Evolutionary conservation across 139 green algal genomes (phyloP).

Genomic region (Edaphochlamys debaryana): DNA sequence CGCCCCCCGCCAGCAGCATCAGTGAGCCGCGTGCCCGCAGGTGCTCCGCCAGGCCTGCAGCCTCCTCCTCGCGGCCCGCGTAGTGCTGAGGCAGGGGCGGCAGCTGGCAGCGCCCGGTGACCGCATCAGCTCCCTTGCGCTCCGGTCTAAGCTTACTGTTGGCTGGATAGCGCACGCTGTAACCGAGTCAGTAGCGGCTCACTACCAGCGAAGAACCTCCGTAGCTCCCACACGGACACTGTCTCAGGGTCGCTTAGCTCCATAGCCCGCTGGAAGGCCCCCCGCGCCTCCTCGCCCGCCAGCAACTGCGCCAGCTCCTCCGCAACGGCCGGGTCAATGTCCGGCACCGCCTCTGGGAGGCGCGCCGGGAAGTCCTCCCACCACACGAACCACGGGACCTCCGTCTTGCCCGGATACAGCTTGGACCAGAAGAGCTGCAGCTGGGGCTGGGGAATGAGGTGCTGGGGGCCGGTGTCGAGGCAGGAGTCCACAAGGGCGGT

Average conservation of each 20-base stretch:
- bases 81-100: too few relatives aligned
- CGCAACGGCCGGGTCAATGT: neutral
- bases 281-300: neutral
- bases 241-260: neutral
- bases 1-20: too few relatives aligned
- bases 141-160: too few relatives aligned
- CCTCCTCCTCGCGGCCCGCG: too few relatives aligned
- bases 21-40: too few relatives aligned
- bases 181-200: neutral
- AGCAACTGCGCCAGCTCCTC: neutral
- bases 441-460: constrained; percentile 9
- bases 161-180: too few relatives aligned
- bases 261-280: neutral
- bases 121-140: neutral
- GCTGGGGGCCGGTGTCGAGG: constrained; percentile 3
- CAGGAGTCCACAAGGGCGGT: neutral
- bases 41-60: too few relatives aligned
- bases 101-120: neutral
- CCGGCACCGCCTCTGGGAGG: neutral
- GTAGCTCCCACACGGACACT: neutral
- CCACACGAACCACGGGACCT: constrained; percentile 1
- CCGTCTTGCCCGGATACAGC: neutral
- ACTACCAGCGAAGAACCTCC: too few relatives aligned
- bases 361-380: neutral
- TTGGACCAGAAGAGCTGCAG: constrained; percentile 4